Conservation (phyloP, 2,329 filamentous ascomycete species). For the Pseudogymnoascus sp. region DNA sequence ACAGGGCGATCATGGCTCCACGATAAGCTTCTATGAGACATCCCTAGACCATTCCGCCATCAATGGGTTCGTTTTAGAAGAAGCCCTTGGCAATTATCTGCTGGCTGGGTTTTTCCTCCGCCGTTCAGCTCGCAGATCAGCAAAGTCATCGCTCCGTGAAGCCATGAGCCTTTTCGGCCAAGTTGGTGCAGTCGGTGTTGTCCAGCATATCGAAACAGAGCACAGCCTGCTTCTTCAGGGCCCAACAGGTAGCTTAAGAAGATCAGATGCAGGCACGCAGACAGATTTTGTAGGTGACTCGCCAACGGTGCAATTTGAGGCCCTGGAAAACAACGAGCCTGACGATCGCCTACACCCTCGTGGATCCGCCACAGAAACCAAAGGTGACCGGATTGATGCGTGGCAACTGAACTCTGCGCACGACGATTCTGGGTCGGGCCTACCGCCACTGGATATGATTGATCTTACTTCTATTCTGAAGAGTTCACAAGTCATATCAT, state of each 20-base stretch:
- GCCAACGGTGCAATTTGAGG: slow-evolving; percentile 43
- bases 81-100: slow-evolving; percentile 64
- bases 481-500: slow-evolving; percentile 72
- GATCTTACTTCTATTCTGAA: slow-evolving; percentile 71
- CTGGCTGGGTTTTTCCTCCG: slow-evolving; percentile 65
- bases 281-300: slow-evolving; percentile 59
- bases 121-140: slow-evolving; percentile 56
- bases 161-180: slow-evolving; percentile 60
- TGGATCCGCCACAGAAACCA: slow-evolving; percentile 34
- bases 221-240: slow-evolving; percentile 60
- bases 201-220: slow-evolving; percentile 57
- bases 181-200: slow-evolving; percentile 61
- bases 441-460: slow-evolving; percentile 74
- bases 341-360: slow-evolving; percentile 35
- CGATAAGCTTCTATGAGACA: slow-evolving; percentile 59
- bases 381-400: slow-evolving; percentile 52
- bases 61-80: slow-evolving; percentile 59
- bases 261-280: slow-evolving; percentile 57
- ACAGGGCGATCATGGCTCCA: slow-evolving; percentile 44
- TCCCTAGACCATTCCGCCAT: slow-evolving; percentile 64
- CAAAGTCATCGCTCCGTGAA: slow-evolving; percentile 60
- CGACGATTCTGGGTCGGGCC: slow-evolving; percentile 49
- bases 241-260: slow-evolving; percentile 49
- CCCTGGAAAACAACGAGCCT: slow-evolving; percentile 34
- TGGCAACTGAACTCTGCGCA: slow-evolving; percentile 53